Evolutionary conservation across 2,329 filamentous ascomycete genomes (phyloP).

Genomic region (Cytospora piceae): DNA sequence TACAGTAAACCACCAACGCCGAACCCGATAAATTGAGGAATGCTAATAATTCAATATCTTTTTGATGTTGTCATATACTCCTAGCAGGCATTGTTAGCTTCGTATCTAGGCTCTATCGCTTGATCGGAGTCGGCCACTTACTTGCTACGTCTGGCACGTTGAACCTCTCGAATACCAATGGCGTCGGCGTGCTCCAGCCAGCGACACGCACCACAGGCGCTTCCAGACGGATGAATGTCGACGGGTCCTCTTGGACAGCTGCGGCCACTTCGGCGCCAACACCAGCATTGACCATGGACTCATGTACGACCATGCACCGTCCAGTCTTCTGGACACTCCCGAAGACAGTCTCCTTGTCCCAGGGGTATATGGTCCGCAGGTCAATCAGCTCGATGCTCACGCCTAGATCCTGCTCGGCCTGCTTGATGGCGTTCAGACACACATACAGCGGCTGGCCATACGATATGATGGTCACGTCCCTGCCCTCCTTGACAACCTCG

Average conservation of each 20-base stretch:
- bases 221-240: slow-evolving; percentile 80
- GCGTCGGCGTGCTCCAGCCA: slow-evolving; percentile 87
- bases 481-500: slow-evolving; percentile 79
- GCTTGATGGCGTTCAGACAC: slow-evolving; percentile 75
- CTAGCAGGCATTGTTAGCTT: slow-evolving; percentile 46
- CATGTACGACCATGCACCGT: slow-evolving; percentile 84
- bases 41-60: slow-evolving; percentile 65
- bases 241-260: slow-evolving; percentile 76
- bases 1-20: slow-evolving; percentile 12
- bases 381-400: slow-evolving; percentile 85
- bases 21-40: background rate
- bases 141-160: slow-evolving; percentile 84
- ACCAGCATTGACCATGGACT: slow-evolving; percentile 88
- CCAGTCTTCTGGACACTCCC: slow-evolving; percentile 87
- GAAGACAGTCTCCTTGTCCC: slow-evolving; percentile 82
- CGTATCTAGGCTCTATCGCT: background rate
- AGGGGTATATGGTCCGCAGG: slow-evolving; percentile 85
- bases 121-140: slow-evolving; percentile 54
- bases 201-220: slow-evolving; percentile 84
- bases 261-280: slow-evolving; percentile 89
- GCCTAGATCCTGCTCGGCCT: slow-evolving; percentile 74
- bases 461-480: slow-evolving; percentile 80
- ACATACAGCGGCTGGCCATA: slow-evolving; percentile 90
- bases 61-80: slow-evolving; percentile 73
- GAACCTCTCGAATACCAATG: slow-evolving; percentile 78